phyloP scores from a whole-genome alignment of 2,329 filamentous ascomycete species.

The Laburnicola sp. region DNA sequence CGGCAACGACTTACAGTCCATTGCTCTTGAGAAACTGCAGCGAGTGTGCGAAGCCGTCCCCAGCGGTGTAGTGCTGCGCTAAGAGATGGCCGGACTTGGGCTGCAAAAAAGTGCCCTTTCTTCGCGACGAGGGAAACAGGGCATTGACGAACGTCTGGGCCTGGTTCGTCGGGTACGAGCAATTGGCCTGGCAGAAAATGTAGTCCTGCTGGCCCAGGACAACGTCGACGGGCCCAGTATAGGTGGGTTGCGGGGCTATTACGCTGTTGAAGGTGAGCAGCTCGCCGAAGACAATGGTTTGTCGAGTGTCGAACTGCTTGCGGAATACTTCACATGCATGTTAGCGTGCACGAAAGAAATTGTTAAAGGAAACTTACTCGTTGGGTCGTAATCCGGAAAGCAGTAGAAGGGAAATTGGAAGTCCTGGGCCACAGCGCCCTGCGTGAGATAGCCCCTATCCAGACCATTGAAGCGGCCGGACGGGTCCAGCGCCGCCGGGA shows the following conservation, averaged over 20 bases:
- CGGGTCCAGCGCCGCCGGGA: neutral
- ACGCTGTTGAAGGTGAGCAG: slow-evolving; percentile 9
- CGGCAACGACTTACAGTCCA: neutral
- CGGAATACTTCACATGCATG: slow-evolving; percentile 7
- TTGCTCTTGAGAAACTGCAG: slow-evolving; percentile 5
- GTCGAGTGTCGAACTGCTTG: slow-evolving; percentile 11
- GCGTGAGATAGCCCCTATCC: slow-evolving; percentile 15
- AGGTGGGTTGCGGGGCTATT: slow-evolving; percentile 3
- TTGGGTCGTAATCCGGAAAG: slow-evolving; percentile 11
- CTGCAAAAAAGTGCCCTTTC: neutral
- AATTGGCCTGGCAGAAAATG: slow-evolving; percentile 16
- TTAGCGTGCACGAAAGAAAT: neutral
- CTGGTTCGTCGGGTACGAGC: no score
- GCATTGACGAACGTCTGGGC: no score
- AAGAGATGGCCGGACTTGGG: slow-evolving; percentile 5
- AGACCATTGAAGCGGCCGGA: neutral
- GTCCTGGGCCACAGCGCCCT: slow-evolving; percentile 1
- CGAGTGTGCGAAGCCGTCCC: neutral
- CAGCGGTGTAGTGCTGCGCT: slow-evolving; percentile 1
- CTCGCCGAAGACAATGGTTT: slow-evolving; percentile 15
- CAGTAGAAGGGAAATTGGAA: slow-evolving; percentile 17
- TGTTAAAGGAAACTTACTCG: slow-evolving; percentile 1
- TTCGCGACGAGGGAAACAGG: no score
- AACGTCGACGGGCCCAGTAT: slow-evolving; percentile 9
- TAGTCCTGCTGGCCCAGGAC: slow-evolving; percentile 14